phyloP scores from a whole-genome alignment of 176 grass and related monocot species.

The Carex pumila region DNA sequence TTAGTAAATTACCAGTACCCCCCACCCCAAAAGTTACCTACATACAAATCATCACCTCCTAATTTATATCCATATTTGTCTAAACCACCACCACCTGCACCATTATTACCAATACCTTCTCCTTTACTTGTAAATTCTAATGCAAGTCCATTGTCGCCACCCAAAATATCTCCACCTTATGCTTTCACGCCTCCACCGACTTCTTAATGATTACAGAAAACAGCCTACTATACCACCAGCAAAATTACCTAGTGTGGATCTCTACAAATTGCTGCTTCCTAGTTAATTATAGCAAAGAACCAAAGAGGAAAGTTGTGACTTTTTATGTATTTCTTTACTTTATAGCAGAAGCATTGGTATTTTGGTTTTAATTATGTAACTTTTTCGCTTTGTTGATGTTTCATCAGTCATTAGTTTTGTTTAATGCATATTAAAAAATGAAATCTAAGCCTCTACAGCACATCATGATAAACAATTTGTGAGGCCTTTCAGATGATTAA shows the following conservation, averaged over 20 bases:
- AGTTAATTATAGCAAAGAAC: background rate
- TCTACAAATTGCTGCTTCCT: background rate
- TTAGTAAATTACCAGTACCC: background rate
- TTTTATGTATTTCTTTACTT: background rate
- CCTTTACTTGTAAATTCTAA: background rate
- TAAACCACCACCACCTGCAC: conserved; percentile 29
- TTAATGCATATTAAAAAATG: background rate
- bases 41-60: conserved; percentile 12
- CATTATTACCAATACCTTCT: conserved; percentile 2
- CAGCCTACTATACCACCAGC: background rate
- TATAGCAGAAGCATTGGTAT: background rate
- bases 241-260: background rate
- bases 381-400: background rate
- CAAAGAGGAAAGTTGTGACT: background rate
- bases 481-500: no score
- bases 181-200: background rate
- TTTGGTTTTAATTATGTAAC: background rate
- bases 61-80: conserved; percentile 16
- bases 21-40: conserved; percentile 9
- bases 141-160: background rate
- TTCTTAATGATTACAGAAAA: background rate
- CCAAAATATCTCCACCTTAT: conserved; percentile 8
- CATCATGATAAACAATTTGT: no score
- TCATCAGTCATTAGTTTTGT: background rate
- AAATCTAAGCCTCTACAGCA: no score